These are phyloP conservation scores for Hortiboletus campestris DNA, from an alignment of 768 basidiomycete species.

Conservation along the genomic window DNA sequence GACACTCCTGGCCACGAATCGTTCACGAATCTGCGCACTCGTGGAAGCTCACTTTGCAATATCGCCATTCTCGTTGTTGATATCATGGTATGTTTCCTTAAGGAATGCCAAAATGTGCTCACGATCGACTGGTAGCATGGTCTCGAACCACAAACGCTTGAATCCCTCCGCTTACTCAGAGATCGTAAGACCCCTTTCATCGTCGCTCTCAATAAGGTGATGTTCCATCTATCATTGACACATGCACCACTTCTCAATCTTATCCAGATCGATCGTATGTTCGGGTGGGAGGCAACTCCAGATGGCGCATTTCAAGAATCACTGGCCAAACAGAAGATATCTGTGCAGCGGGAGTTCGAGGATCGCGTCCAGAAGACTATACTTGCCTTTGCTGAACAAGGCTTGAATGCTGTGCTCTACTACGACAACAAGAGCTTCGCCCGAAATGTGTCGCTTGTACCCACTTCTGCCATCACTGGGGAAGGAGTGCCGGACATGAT, in stretches of 20 bases:
- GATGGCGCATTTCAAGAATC: constrained; percentile 93
- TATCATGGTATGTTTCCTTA: constrained; percentile 70
- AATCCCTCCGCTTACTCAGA: constrained; percentile 87
- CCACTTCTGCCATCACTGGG: constrained; percentile 96
- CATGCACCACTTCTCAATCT: constrained; percentile 7
- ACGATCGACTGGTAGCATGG: constrained; percentile 66
- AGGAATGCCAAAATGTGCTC: not conserved
- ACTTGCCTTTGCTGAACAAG: constrained; percentile 96
- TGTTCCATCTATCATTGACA: not conserved
- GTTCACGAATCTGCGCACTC: constrained; percentile 93
- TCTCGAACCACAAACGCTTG: constrained; percentile 95
- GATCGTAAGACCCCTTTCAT: constrained; percentile 98
- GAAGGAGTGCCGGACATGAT: constrained; percentile 99
- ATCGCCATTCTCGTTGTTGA: constrained; percentile 99
- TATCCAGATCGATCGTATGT: constrained; percentile 91
- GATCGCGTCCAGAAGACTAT: constrained; percentile 83
- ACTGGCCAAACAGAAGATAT: constrained; percentile 71
- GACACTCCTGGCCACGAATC: constrained; percentile 99
- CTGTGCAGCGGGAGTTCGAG: constrained; percentile 90
- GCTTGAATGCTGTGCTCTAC: constrained; percentile 91
- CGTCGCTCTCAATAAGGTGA: constrained; percentile 94
- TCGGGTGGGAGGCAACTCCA: constrained; percentile 89
- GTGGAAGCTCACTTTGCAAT: constrained; percentile 96
- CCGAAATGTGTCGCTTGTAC: constrained; percentile 92
- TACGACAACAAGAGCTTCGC: constrained; percentile 97